Evolutionary conservation across 2,329 filamentous ascomycete genomes (phyloP).

Genomic region (Ophiosphaerella korrae): DNA sequence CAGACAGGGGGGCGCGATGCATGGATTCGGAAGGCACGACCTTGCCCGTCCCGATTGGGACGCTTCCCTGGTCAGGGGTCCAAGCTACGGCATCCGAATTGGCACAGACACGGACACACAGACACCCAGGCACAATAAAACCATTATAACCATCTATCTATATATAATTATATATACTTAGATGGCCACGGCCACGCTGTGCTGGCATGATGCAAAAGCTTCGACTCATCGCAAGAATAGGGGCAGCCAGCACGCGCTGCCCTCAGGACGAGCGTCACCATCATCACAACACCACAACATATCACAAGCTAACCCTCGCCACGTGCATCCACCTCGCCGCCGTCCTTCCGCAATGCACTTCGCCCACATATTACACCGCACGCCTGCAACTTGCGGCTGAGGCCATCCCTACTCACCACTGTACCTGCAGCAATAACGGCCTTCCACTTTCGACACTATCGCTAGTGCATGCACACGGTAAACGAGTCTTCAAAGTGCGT

Average conservation of each 20-base stretch:
- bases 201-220: neutral
- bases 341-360: neutral
- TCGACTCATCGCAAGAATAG: conserved; percentile 10
- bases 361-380: too few species aligned
- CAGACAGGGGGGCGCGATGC: conserved; percentile 9
- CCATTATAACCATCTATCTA: conserved; percentile 15
- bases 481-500: neutral
- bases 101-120: neutral
- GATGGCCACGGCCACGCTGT: neutral
- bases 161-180: neutral
- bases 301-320: too few species aligned
- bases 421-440: conserved; percentile 6
- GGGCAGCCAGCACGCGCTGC: too few species aligned
- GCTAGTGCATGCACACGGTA: conserved; percentile 10
- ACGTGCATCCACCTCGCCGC: neutral
- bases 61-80: conserved; percentile 19
- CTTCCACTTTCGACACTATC: conserved; percentile 6
- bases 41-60: conserved; percentile 19
- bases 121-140: neutral
- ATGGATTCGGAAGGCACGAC: conserved; percentile 25
- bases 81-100: neutral
- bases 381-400: neutral
- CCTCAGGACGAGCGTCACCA: too few species aligned
- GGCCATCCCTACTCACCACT: neutral
- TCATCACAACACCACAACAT: too few species aligned